Percentiles rank a stretch among this genome's conserved stretches.
Conservation (phyloP, 805 yeast species). For the Saccharomyces cerevisiae region DNA sequence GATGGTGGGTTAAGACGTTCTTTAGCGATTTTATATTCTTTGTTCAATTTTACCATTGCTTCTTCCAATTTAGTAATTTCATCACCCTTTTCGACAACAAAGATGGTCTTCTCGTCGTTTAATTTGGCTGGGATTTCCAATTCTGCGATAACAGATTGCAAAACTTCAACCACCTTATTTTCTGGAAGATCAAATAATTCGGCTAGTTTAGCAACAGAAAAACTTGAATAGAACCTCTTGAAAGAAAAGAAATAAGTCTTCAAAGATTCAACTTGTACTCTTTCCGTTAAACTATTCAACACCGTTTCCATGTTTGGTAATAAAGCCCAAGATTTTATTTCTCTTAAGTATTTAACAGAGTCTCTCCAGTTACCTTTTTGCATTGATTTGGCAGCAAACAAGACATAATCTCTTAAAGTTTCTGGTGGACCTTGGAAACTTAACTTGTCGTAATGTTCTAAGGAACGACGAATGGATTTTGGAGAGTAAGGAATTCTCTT, state of each 20-base stretch:
- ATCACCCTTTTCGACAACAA: slow-evolving; percentile 66
- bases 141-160: slow-evolving; percentile 65
- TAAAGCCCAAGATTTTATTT: slow-evolving; percentile 71
- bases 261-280: slow-evolving; percentile 82
- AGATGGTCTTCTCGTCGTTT: slow-evolving; percentile 53
- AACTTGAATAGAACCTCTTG: slow-evolving; percentile 64
- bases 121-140: slow-evolving; percentile 69
- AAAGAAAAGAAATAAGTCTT: slow-evolving; percentile 87
- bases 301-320: slow-evolving; percentile 61
- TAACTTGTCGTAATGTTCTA: slow-evolving; percentile 90
- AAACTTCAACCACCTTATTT: slow-evolving; percentile 49
- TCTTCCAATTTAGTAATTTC: slow-evolving; percentile 82
- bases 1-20: slow-evolving; percentile 28
- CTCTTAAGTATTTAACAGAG: slow-evolving; percentile 54
- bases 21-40: slow-evolving; percentile 28
- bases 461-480: slow-evolving; percentile 82
- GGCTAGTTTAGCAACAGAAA: slow-evolving; percentile 61
- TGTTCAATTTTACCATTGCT: slow-evolving; percentile 66
- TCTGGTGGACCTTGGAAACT: slow-evolving; percentile 97
- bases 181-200: slow-evolving; percentile 55
- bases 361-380: slow-evolving; percentile 84
- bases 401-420: slow-evolving; percentile 84
- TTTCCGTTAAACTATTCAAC: slow-evolving; percentile 62
- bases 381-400: slow-evolving; percentile 84
- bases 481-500: slow-evolving; percentile 49